phyloP scores from a whole-genome alignment of 2,329 filamentous ascomycete species.

The Pyrenophora graminea region DNA sequence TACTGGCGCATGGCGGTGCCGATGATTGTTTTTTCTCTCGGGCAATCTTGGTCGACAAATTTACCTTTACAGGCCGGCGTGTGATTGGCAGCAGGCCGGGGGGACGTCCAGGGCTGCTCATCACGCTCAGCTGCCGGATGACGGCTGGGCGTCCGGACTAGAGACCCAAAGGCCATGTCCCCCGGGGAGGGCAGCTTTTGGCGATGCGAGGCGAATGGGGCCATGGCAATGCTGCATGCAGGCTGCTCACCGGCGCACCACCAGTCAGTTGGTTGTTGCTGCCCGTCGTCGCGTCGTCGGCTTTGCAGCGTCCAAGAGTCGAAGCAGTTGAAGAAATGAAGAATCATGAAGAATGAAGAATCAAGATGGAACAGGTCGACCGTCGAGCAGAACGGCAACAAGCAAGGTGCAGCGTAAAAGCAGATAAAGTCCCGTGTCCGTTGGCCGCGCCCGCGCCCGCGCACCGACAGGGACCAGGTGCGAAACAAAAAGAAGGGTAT shows the following conservation, averaged over 20 bases:
- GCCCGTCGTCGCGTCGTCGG: too few species aligned
- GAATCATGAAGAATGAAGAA: too few species aligned
- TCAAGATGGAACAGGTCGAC: neutral
- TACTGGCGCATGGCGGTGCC: slow-evolving; percentile 1
- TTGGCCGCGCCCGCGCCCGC: neutral
- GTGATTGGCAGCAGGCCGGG: slow-evolving; percentile 13
- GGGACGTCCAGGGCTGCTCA: slow-evolving; percentile 13
- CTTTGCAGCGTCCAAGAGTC: too few species aligned
- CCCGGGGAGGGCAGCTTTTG: slow-evolving; percentile 14
- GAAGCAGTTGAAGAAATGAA: too few species aligned
- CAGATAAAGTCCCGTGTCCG: neutral
- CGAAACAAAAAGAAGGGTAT: slow-evolving; percentile 22
- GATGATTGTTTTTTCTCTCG: slow-evolving; percentile 5
- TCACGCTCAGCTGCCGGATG: slow-evolving; percentile 21
- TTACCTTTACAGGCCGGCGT: slow-evolving; percentile 11
- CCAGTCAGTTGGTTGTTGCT: neutral
- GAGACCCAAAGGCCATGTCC: slow-evolving; percentile 3
- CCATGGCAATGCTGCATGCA: too few species aligned
- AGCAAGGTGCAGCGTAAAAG: neutral
- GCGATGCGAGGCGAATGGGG: slow-evolving; percentile 4
- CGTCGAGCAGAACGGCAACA: neutral
- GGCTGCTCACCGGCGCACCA: too few species aligned
- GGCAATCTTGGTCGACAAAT: slow-evolving; percentile 24
- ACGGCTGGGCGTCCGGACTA: slow-evolving; percentile 8
- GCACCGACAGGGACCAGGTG: slow-evolving; percentile 3